Conservation (phyloP, 2,329 filamentous ascomycete species). For the Madurella fahalii region DNA sequence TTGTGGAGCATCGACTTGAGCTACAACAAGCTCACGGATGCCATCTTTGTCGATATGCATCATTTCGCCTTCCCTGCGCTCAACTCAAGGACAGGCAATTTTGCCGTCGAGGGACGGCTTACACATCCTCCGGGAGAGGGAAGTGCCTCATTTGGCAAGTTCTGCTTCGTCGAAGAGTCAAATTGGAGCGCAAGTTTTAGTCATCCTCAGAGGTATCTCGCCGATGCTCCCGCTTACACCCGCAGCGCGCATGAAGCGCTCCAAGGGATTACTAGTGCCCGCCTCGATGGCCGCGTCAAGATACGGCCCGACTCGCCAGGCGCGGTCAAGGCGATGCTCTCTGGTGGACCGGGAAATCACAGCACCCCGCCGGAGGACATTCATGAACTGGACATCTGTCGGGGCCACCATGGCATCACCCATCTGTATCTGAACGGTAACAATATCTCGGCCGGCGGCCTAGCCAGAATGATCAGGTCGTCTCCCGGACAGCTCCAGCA, state of each 20-base stretch:
- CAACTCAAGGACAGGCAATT: slow-evolving; percentile 28
- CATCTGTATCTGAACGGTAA: slow-evolving; percentile 54
- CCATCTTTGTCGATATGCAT: slow-evolving; percentile 33
- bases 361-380: slow-evolving; percentile 17
- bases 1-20: slow-evolving; percentile 57
- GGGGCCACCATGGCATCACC: slow-evolving; percentile 39
- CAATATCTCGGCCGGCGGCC: slow-evolving; percentile 40
- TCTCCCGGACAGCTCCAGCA: slow-evolving; percentile 47
- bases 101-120: slow-evolving; percentile 46
- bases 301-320: slow-evolving; percentile 34
- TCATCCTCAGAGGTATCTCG: slow-evolving; percentile 45
- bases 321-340: slow-evolving; percentile 30
- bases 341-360: slow-evolving; percentile 21
- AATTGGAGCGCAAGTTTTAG: slow-evolving; percentile 40
- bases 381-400: slow-evolving; percentile 25
- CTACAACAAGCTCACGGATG: slow-evolving; percentile 50
- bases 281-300: slow-evolving; percentile 34
- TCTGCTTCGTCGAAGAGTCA: slow-evolving; percentile 47
- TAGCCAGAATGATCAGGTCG: slow-evolving; percentile 41
- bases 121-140: slow-evolving; percentile 27
- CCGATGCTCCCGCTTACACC: slow-evolving; percentile 45
- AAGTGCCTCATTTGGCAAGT: slow-evolving; percentile 37
- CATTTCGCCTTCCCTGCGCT: slow-evolving; percentile 26
- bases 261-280: slow-evolving; percentile 27
- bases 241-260: slow-evolving; percentile 20